Evolutionary conservation across 2,329 filamentous ascomycete genomes (phyloP).

Genomic region (Herpotrichia juniperi): DNA sequence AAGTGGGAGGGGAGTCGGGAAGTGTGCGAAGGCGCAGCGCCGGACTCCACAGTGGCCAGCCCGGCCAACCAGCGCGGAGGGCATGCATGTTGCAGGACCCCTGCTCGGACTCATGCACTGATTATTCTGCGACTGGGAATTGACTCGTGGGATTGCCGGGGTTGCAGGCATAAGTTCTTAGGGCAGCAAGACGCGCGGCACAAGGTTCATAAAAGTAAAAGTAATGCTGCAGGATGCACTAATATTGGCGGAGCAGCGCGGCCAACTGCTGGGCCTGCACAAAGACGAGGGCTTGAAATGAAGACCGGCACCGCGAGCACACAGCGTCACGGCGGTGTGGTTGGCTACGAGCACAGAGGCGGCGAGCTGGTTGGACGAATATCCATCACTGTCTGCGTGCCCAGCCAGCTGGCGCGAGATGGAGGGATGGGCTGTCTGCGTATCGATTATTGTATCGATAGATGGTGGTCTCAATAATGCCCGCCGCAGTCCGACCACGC

Average conservation of each 20-base stretch:
- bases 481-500: constrained; percentile 1
- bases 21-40: constrained; percentile 41
- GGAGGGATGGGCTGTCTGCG: neutral
- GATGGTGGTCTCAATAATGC: neutral
- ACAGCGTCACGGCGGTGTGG: constrained; percentile 20
- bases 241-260: constrained; percentile 34
- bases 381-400: too few relatives aligned
- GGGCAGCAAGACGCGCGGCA: constrained; percentile 45
- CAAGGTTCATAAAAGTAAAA: constrained; percentile 30
- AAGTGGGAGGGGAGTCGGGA: constrained; percentile 28
- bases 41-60: constrained; percentile 40
- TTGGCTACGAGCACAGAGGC: too few relatives aligned
- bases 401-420: neutral
- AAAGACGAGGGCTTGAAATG: constrained; percentile 34
- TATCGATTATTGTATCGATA: neutral
- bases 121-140: constrained; percentile 36
- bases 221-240: constrained; percentile 39
- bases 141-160: constrained; percentile 40
- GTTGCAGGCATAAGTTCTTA: constrained; percentile 22
- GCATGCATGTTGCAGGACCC: constrained; percentile 37
- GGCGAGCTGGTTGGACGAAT: neutral
- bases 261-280: constrained; percentile 38
- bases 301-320: constrained; percentile 40
- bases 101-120: constrained; percentile 43
- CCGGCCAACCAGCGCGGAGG: constrained; percentile 29